Conservation (phyloP, 202 grass and related monocot species). For the Bolboschoenoplectus hybrid region DNA sequence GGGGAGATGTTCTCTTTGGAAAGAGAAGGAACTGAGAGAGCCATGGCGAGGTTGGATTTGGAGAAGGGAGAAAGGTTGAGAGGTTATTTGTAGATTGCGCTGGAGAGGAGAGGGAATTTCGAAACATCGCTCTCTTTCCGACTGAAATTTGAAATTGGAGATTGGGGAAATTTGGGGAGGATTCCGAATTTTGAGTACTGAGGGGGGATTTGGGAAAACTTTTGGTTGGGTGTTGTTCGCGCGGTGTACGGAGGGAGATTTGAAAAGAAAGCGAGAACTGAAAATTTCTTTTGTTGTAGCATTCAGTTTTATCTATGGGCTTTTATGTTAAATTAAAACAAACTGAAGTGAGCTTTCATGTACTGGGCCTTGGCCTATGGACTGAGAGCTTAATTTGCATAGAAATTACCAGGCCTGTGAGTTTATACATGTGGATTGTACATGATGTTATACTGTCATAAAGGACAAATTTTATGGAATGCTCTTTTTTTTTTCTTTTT, state of each 20-base stretch:
- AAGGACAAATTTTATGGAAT: too few relatives aligned
- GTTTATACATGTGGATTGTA: too few relatives aligned
- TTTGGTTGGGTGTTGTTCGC: too few relatives aligned
- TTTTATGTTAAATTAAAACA: neutral
- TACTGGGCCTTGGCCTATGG: too few relatives aligned
- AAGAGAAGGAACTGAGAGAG: neutral
- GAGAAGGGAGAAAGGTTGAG: neutral
- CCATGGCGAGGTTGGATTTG: constrained; percentile 25
- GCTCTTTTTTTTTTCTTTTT: too few relatives aligned
- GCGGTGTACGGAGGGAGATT: too few relatives aligned
- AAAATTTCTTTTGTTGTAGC: too few relatives aligned
- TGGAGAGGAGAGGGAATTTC: constrained; percentile 25
- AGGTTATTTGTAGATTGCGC: constrained; percentile 27
- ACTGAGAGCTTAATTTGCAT: too few relatives aligned
- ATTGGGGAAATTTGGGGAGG: constrained; percentile 21
- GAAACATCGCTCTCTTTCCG: constrained; percentile 1
- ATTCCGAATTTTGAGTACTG: neutral
- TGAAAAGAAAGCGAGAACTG: too few relatives aligned
- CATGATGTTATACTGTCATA: too few relatives aligned
- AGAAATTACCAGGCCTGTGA: too few relatives aligned
- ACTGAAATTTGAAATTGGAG: constrained; percentile 3
- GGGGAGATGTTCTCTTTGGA: constrained; percentile 18
- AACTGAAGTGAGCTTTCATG: neutral
- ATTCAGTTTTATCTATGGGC: neutral
- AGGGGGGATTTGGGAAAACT: neutral